Conservation (phyloP, 2,329 filamentous ascomycete species). For the Arthrobotrys sphaeroides region DNA sequence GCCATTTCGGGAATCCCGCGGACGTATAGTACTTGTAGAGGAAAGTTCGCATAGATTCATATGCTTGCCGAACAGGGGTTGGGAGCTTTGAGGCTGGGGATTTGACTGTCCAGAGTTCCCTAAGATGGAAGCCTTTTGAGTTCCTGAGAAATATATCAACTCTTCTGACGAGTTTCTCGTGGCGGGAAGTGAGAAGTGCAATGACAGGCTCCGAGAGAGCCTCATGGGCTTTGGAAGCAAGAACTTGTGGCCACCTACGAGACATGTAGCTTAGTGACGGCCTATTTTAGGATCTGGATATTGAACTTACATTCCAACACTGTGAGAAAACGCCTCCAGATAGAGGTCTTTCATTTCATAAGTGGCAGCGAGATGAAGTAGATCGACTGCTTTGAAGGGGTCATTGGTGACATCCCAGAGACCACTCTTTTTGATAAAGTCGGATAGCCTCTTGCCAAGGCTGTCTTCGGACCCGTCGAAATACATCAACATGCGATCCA, state of each 20-base stretch:
- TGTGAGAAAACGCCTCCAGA: conserved; percentile 35
- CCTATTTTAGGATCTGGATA: not conserved
- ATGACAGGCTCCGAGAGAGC: conserved; percentile 16
- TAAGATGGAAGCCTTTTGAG: conserved; percentile 27
- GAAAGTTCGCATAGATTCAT: conserved; percentile 35
- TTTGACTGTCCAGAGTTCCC: conserved; percentile 24
- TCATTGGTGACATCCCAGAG: conserved; percentile 53
- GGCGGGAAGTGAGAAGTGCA: not conserved
- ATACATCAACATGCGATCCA: conserved; percentile 52
- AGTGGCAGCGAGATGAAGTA: conserved; percentile 31
- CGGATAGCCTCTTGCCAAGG: conserved; percentile 14
- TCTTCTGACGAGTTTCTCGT: not conserved
- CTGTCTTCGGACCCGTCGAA: conserved; percentile 40
- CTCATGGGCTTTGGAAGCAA: not conserved
- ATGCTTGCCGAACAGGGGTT: conserved; percentile 6
- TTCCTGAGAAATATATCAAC: not conserved
- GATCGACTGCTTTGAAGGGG: conserved; percentile 34
- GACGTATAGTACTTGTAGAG: conserved; percentile 40
- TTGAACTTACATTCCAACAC: conserved; percentile 42
- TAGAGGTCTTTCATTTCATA: conserved; percentile 44
- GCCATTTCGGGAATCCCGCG: conserved; percentile 15
- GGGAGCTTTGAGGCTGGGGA: conserved; percentile 30
- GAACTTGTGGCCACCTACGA: conserved; percentile 41
- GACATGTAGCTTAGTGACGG: not conserved
- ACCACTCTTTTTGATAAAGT: conserved; percentile 40